Base-by-base conservation (phyloP, 306 rosid species). In the Delonix regia region DNA sequence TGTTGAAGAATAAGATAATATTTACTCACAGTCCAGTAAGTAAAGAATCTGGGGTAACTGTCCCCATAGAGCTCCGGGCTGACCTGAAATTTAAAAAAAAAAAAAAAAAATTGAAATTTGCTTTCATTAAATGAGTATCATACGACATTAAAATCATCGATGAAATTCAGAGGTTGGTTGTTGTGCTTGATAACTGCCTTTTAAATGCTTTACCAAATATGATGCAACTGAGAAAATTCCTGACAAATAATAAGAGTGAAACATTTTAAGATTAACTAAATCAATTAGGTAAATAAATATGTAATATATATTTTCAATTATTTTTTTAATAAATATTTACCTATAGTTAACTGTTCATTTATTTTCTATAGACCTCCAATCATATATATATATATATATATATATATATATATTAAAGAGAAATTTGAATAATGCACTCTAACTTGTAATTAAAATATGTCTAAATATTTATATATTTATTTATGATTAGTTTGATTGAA, bases 11-110 rank as follows among this genome's bases (percentile, higher is more conserved):
- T 41, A 41, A 41, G 2, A 30, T 5, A 36, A 5, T 36, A 36
- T 77, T 39, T 56, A 85, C 97, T 89, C 70, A 94, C 99, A 12
- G 99, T 94, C 99, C 99, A 94, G 38, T 94, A 94, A 57, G 99
- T 94, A 85, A 94, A 94, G 84, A 94, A 92, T 86, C 99, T 88
- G 9, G 99, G 95, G 74, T 89, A 89, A 75, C 60, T 92, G 83
- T 94, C 99, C 78, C 99, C 99, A 74, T 94, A 94, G 21, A 94
- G 91, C 91, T 92, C 95, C 4, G 99, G 99, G 85, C 97, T 90
- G 78, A 94, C 97, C 99, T 94, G 92, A 79, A 63, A 16, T 16
- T 28, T 0, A 3, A 1, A 28, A n/a, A 3, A 4, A 38, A 80
- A 14, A 75, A 55, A 73, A 84, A 76, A 57, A 74, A 71, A 87